A percentile compares a stretch with the other conserved stretches of the same genome.
Conservation (phyloP, 1,284 basidiomycete genomes). For the Cryptococcus floricola region DNA sequence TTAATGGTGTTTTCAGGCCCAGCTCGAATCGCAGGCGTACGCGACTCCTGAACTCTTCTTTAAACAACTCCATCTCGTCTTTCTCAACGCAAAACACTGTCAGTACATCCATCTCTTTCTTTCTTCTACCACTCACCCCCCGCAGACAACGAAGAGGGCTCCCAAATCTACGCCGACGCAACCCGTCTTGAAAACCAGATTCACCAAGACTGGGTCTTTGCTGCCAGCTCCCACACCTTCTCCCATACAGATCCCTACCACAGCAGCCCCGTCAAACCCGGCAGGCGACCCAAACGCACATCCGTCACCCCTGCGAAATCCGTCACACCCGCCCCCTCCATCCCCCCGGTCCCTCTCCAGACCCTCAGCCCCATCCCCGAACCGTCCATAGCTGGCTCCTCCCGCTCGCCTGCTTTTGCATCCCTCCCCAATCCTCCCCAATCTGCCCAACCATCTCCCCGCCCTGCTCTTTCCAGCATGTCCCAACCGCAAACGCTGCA, state of each 20-base stretch:
- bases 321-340: slow-evolving; percentile 5
- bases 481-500: neutral
- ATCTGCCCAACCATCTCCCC: neutral
- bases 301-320: slow-evolving; percentile 8
- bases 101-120: slow-evolving; percentile 12
- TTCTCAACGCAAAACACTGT: slow-evolving; percentile 50
- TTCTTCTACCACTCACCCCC: neutral
- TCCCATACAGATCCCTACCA: slow-evolving; percentile 14
- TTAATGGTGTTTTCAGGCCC: slow-evolving; percentile 16
- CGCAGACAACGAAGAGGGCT: slow-evolving; percentile 47
- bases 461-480: neutral
- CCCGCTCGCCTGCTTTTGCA: neutral
- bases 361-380: slow-evolving; percentile 1
- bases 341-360: slow-evolving; percentile 30
- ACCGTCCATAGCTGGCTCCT: neutral
- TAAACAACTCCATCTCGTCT: slow-evolving; percentile 46
- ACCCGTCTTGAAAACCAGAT: slow-evolving; percentile 37
- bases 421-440: neutral
- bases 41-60: slow-evolving; percentile 39
- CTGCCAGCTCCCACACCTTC: slow-evolving; percentile 14
- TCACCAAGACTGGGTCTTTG: slow-evolving; percentile 28
- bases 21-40: slow-evolving; percentile 30
- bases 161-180: slow-evolving; percentile 42
- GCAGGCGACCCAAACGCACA: slow-evolving; percentile 6
- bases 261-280: slow-evolving; percentile 7